These are phyloP conservation scores for Mycothermus thermophilus DNA, from an alignment of 495 filamentous ascomycete species.

Conservation along the genomic window DNA sequence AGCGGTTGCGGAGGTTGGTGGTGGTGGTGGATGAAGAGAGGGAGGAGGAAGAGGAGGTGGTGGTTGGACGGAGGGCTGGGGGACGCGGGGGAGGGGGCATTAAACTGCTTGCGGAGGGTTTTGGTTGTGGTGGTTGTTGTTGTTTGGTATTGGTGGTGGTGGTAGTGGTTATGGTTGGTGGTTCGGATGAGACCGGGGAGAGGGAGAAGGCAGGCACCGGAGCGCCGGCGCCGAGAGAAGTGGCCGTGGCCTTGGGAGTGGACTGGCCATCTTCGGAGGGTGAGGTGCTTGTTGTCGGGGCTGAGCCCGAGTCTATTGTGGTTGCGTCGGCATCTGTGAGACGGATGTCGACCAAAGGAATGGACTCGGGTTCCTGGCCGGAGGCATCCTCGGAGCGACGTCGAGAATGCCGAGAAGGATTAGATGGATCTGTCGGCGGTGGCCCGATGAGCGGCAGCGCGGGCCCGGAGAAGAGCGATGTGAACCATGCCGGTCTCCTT, in stretches of 20 bases:
- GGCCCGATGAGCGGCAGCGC: too few relatives aligned
- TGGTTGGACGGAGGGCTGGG: constrained; percentile 15
- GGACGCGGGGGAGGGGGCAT: constrained; percentile 21
- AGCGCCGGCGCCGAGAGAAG: neutral
- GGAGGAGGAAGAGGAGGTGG: constrained; percentile 8
- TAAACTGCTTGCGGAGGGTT: constrained; percentile 9
- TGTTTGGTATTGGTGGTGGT: constrained; percentile 9
- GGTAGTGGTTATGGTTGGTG: constrained; percentile 10
- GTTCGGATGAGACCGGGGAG: constrained; percentile 22
- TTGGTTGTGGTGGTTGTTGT: constrained; percentile 9
- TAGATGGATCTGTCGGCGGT: too few relatives aligned
- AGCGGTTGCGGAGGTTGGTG: constrained; percentile 1
- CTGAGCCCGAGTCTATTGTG: constrained; percentile 12
- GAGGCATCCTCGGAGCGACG: too few relatives aligned
- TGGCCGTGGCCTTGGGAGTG: constrained; percentile 27
- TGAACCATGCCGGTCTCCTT: constrained; percentile 30
- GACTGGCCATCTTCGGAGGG: constrained; percentile 20
- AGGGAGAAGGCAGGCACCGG: constrained; percentile 29
- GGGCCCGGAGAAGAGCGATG: constrained; percentile 19
- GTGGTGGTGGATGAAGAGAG: constrained; percentile 30
- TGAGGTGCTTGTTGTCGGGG: neutral
- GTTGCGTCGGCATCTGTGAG: too few relatives aligned
- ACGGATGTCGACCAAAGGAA: too few relatives aligned
- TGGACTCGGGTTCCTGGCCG: too few relatives aligned
- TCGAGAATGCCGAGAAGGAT: too few relatives aligned